Evolutionary conservation across 768 basidiomycete species (phyloP).

Genomic region (Boletus pseudopeckii): DNA sequence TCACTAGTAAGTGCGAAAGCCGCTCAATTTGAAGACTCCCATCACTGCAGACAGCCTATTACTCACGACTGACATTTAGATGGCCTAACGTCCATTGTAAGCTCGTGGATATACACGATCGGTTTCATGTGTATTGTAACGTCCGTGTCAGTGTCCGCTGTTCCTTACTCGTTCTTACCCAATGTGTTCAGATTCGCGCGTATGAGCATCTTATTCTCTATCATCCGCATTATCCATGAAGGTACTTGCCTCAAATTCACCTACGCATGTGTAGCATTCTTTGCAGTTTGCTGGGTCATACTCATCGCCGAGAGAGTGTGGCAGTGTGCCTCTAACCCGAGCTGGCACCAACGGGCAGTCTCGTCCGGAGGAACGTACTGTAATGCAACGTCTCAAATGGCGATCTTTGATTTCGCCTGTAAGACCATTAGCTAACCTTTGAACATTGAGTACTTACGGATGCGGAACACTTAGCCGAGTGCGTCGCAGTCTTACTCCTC

Average conservation of each 20-base stretch:
- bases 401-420: background rate
- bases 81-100: no score
- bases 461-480: background rate
- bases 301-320: background rate
- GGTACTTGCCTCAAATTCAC: background rate
- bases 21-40: no score
- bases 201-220: no score
- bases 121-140: background rate
- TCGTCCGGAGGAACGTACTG: background rate
- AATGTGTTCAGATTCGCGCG: no score
- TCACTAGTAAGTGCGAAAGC: background rate
- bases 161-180: no score
- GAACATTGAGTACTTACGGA: background rate
- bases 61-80: no score
- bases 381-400: background rate
- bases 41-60: no score
- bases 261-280: background rate
- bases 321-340: background rate
- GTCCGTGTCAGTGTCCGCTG: background rate
- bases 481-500: background rate
- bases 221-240: background rate
- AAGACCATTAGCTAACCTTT: background rate
- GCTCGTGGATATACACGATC: background rate
- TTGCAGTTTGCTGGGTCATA: background rate
- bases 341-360: background rate